Conservation (phyloP, 495 filamentous ascomycete genomes). For the Penicillium salamii region DNA sequence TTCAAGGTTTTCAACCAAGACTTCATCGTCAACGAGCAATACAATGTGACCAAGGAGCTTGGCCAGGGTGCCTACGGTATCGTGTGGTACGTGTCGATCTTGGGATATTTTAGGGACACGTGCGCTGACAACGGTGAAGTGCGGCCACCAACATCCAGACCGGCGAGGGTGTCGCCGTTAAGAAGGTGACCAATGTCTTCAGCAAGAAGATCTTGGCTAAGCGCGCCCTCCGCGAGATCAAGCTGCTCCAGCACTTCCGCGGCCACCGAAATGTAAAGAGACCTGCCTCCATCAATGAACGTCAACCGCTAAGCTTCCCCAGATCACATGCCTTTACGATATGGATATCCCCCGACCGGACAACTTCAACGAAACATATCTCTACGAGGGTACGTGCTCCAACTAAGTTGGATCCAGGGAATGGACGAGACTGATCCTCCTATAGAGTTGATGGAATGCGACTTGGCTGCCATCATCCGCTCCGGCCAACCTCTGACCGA, state of each 20-base stretch:
- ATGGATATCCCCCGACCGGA: constrained; percentile 99
- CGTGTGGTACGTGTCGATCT: constrained; percentile 71
- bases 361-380: constrained; percentile 98
- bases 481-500: constrained; percentile 95
- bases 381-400: constrained; percentile 78
- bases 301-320: constrained; percentile 24
- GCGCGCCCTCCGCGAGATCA: constrained; percentile 95
- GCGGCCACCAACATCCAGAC: constrained; percentile 90
- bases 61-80: constrained; percentile 98
- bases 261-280: constrained; percentile 73
- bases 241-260: constrained; percentile 95
- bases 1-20: constrained; percentile 99
- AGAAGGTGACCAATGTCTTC: constrained; percentile 99
- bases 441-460: constrained; percentile 97
- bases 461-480: constrained; percentile 95
- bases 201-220: constrained; percentile 99
- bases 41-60: constrained; percentile 97
- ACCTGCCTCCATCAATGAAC: constrained; percentile 9
- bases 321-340: constrained; percentile 99
- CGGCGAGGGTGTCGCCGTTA: constrained; percentile 95
- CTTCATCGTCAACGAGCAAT: constrained; percentile 96
- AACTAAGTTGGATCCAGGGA: neutral
- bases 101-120: neutral
- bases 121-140: constrained; percentile 44
- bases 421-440: constrained; percentile 11